Base-by-base conservation (phyloP, 495 filamentous ascomycete genomes). In the Lophiostoma macrostomum region DNA sequence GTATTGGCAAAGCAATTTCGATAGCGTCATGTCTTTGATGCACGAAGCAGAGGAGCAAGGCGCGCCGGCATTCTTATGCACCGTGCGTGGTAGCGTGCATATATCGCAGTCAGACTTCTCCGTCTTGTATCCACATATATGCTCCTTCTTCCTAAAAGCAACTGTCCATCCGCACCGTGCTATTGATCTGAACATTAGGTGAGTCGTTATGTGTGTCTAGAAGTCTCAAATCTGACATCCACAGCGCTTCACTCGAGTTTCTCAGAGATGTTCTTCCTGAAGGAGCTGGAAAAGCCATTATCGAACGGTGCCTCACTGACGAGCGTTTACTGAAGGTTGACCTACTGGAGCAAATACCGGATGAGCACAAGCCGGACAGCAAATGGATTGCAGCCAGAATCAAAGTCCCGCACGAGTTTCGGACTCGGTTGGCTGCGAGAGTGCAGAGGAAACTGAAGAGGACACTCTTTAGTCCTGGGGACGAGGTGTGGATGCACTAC, bases 1-100 rank as follows among this genome's bases (percentile, higher is more conserved):
- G 69, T 76, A 82, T 64, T 82, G 80, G 80, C 70, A 71, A 24
- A 70, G 73, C 13, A 83, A 81, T 57, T 79, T 78, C 53, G 63
- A 74, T 27, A 69, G 73, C 30, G 67, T 83, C 19, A 65, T 72
- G 56, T 56, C 64, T 11, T 61, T 83, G 8, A 76, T 74, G 58
- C 61, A 71, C 16, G 78, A 83, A 65, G 75, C 77, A 3, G 72
- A 64, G 39, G 66, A 67, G 7, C 66, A 72, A 4, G 71, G 70
- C n/a, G 67, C 72, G 4, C 71, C 72, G 1, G 71, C 71, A 14
- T 84, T 79, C 76, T 73, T 84, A 46, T 67, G 77, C 63, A 84
- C 79, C 10, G 71, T 81, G n/a, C 70, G 78, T 22, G 80, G 80
- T 30, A 77, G 75, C 5, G 73, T 81, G 5, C 79, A 83, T 53